These are phyloP conservation scores for Syncephalis fuscata DNA, from an alignment of 371 early-diverging fungal genomes.

Conservation along the genomic window DNA sequence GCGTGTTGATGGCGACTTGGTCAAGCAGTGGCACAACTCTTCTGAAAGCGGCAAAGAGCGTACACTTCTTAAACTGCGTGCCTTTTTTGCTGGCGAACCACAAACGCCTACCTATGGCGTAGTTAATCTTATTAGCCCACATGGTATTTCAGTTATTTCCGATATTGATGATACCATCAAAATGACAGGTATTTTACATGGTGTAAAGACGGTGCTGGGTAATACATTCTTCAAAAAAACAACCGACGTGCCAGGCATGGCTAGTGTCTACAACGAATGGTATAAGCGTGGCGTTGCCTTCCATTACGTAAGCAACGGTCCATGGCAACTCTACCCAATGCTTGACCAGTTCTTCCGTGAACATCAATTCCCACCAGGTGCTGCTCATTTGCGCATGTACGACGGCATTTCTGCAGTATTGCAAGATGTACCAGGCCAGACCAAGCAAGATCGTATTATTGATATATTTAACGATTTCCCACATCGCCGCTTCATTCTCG, in stretches of 20 bases:
- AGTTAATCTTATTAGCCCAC: slow-evolving; percentile 30
- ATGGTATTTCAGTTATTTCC: slow-evolving; percentile 62
- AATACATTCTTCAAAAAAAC: slow-evolving; percentile 51
- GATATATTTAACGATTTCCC: slow-evolving; percentile 51
- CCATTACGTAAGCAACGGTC: slow-evolving; percentile 86
- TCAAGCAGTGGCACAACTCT: not conserved
- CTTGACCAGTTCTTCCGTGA: slow-evolving; percentile 48
- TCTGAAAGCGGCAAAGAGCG: not conserved
- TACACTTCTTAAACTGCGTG: slow-evolving; percentile 1
- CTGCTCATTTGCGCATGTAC: slow-evolving; percentile 48
- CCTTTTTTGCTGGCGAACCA: slow-evolving; percentile 3
- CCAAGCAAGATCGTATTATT: slow-evolving; percentile 17
- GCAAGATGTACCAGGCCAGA: slow-evolving; percentile 21
- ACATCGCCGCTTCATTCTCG: slow-evolving; percentile 61
- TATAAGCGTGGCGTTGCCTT: slow-evolving; percentile 49
- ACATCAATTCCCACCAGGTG: slow-evolving; percentile 61
- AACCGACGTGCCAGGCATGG: slow-evolving; percentile 25
- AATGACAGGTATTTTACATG: slow-evolving; percentile 50
- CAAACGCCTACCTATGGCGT: slow-evolving; percentile 13
- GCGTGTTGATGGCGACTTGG: not conserved
- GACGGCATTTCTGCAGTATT: slow-evolving; percentile 15
- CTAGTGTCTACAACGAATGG: slow-evolving; percentile 17
- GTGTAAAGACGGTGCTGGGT: slow-evolving; percentile 40
- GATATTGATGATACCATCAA: slow-evolving; percentile 88
- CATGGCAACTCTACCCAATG: slow-evolving; percentile 70